Evolutionary conservation across 1,139 yeast species (phyloP).

Genomic region (Debaryomyces nepalensis): DNA sequence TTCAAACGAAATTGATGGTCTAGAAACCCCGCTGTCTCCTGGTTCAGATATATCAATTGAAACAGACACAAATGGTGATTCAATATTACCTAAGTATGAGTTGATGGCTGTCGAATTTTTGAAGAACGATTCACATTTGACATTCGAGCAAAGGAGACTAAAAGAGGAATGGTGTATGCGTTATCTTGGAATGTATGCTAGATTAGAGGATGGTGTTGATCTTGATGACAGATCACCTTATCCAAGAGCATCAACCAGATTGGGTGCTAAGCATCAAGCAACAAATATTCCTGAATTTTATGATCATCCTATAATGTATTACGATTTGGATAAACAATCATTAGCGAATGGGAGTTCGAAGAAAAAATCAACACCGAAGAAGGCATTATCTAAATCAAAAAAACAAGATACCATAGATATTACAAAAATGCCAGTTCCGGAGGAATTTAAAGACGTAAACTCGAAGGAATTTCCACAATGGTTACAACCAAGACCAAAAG

Average conservation of each 20-base stretch:
- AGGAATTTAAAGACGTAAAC: conserved; percentile 45
- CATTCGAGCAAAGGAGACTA: conserved; percentile 53
- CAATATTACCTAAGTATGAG: conserved; percentile 59
- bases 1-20: conserved; percentile 28
- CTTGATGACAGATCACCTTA: conserved; percentile 75
- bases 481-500: conserved; percentile 79
- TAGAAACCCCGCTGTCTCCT: conserved; percentile 20
- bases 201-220: conserved; percentile 79
- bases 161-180: conserved; percentile 81
- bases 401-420: conserved; percentile 24
- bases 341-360: conserved; percentile 23
- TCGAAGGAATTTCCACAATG: conserved; percentile 65
- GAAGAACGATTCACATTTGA: conserved; percentile 43
- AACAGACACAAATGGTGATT: conserved; percentile 15
- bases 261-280: conserved; percentile 79
- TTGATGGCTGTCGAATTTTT: conserved; percentile 60
- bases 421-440: conserved; percentile 49
- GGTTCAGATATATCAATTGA: conserved; percentile 17
- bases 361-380: conserved; percentile 21
- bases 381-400: conserved; percentile 18
- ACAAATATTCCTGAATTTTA: conserved; percentile 68
- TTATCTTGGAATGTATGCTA: conserved; percentile 77
- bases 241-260: conserved; percentile 78
- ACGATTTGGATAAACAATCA: conserved; percentile 45
- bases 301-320: conserved; percentile 70